Percentiles rank a stretch among this genome's conserved stretches.
Evolutionary conservation across 2,329 filamentous ascomycete genomes (phyloP).

Genomic region (Colletotrichum eremochloae): DNA sequence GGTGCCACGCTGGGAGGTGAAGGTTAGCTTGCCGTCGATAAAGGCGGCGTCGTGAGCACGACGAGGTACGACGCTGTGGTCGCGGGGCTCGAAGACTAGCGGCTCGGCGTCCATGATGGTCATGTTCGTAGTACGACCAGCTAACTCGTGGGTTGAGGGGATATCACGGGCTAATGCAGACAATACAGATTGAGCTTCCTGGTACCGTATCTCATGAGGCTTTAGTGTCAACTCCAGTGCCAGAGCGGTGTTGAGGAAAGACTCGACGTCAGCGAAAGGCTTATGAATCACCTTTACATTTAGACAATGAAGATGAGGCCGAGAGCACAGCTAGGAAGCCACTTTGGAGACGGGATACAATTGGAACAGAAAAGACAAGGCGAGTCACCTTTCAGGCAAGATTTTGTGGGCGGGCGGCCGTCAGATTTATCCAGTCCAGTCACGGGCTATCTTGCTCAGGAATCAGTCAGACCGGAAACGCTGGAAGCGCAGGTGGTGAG

Average conservation of each 20-base stretch:
- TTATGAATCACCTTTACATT: not conserved
- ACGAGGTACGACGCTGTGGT: constrained; percentile 35
- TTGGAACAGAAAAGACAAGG: not conserved
- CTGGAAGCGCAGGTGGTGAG: not conserved
- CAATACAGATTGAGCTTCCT: not conserved
- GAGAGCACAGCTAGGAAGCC: not conserved
- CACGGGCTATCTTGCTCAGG: not conserved
- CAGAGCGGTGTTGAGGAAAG: not conserved
- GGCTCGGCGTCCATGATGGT: constrained; percentile 16
- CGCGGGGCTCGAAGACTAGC: constrained; percentile 29
- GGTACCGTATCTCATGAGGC: not conserved
- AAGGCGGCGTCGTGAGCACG: constrained; percentile 34
- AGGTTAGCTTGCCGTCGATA: constrained; percentile 35
- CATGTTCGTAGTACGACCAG: not conserved
- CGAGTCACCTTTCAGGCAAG: constrained; percentile 19
- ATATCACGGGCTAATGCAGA: not conserved
- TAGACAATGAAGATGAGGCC: not conserved
- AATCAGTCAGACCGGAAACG: constrained; percentile 27
- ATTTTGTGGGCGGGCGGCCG: constrained; percentile 1
- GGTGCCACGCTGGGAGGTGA: constrained; percentile 23
- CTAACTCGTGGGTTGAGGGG: not conserved
- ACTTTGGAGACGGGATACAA: not conserved
- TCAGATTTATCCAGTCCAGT: not conserved
- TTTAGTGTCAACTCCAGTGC: not conserved
- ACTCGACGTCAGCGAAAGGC: not conserved